Conservation (phyloP, 2,329 filamentous ascomycete species). For the Xylariaceae sp. region DNA sequence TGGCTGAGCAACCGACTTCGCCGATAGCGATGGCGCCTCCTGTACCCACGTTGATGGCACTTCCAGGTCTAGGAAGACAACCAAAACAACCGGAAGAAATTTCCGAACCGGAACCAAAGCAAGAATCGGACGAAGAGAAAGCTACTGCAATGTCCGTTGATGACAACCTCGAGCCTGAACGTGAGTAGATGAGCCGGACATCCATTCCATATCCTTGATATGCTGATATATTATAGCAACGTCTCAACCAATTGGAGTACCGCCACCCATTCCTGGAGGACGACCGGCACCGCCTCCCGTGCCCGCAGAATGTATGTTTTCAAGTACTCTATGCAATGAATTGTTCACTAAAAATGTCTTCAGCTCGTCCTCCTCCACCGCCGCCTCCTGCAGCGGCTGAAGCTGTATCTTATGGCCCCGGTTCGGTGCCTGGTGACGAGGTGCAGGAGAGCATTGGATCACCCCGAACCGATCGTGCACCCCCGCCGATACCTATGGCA, state of each 20-base stretch:
- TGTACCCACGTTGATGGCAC: constrained; percentile 54
- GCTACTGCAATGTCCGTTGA: constrained; percentile 29
- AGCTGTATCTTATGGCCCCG: constrained; percentile 62
- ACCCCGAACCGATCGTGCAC: constrained; percentile 36
- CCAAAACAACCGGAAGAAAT: constrained; percentile 43
- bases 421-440: constrained; percentile 87
- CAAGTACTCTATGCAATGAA: neutral
- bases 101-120: constrained; percentile 47
- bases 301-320: constrained; percentile 56
- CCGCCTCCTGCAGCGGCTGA: constrained; percentile 48
- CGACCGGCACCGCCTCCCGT: constrained; percentile 53
- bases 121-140: constrained; percentile 35
- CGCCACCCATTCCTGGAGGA: constrained; percentile 45
- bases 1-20: constrained; percentile 38
- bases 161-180: constrained; percentile 23
- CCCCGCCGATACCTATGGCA: constrained; percentile 42
- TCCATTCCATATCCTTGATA: constrained; percentile 11
- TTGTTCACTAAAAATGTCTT: constrained; percentile 24
- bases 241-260: constrained; percentile 29
- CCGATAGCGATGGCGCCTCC: constrained; percentile 46
- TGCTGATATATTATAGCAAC: constrained; percentile 30
- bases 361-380: constrained; percentile 57
- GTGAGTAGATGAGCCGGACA: constrained; percentile 24
- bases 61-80: constrained; percentile 67
- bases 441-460: constrained; percentile 52